Conservation (phyloP, 805 yeast genomes). For the Saturnispora quitensis region DNA sequence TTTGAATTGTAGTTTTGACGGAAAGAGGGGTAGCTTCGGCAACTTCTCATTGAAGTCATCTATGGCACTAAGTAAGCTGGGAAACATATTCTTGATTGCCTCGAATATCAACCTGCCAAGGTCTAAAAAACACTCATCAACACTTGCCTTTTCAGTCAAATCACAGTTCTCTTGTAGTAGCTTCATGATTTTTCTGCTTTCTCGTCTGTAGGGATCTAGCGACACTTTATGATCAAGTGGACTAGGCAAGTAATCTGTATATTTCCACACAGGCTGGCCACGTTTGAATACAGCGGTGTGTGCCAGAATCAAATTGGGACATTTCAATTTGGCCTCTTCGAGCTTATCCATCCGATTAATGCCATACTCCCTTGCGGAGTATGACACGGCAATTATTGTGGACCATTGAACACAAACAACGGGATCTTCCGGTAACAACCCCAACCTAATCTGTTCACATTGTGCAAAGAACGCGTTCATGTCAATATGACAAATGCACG, state of each 20-base stretch:
- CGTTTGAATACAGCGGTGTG: constrained; percentile 92
- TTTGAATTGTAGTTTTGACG: constrained; percentile 20
- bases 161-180: constrained; percentile 56
- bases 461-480: constrained; percentile 95
- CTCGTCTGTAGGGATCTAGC: constrained; percentile 84
- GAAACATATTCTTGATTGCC: constrained; percentile 36
- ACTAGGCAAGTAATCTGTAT: constrained; percentile 49
- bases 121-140: constrained; percentile 87
- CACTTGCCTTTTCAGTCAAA: constrained; percentile 84
- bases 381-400: constrained; percentile 79
- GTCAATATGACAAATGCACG: constrained; percentile 81
- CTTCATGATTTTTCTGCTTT: constrained; percentile 67
- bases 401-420: constrained; percentile 94
- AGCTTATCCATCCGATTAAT: constrained; percentile 69
- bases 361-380: constrained; percentile 82
- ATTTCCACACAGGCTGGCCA: constrained; percentile 80
- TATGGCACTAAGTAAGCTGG: constrained; percentile 29
- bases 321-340: constrained; percentile 58
- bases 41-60: constrained; percentile 20
- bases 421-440: constrained; percentile 59
- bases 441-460: constrained; percentile 73
- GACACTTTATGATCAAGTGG: constrained; percentile 71
- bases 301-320: constrained; percentile 67
- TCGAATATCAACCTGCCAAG: constrained; percentile 56
- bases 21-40: constrained; percentile 36